Percentiles rank a stretch among this genome's conserved stretches.
These are phyloP conservation scores for Aspergillus sp. DNA, from an alignment of 2,329 filamentous ascomycete genomes.

Conservation along the genomic window DNA sequence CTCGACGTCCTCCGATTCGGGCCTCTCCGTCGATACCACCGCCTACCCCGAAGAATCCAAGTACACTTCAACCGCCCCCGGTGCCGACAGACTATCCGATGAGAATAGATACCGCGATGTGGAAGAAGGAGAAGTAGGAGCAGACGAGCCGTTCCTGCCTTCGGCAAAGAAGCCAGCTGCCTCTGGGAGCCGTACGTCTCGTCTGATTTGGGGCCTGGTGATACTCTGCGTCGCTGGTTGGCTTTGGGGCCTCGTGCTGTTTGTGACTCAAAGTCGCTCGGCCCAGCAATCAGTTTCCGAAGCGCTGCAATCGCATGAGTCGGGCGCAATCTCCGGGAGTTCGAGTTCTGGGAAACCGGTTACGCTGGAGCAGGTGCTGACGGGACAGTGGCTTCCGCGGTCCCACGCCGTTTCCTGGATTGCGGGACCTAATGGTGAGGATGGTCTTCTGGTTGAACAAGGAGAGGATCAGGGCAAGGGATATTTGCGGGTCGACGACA, in stretches of 20 bases:
- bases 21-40: conserved; percentile 35
- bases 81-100: conserved; percentile 11
- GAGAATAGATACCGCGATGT: conserved; percentile 37
- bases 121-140: conserved; percentile 35
- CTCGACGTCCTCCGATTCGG: conserved; percentile 38
- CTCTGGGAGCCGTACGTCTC: conserved; percentile 35
- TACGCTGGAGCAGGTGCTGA: conserved; percentile 46
- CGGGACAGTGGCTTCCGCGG: conserved; percentile 40
- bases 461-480: conserved; percentile 61
- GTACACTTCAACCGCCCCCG: conserved; percentile 15
- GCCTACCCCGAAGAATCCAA: conserved; percentile 33
- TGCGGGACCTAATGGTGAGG: conserved; percentile 54
- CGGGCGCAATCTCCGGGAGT: conserved; percentile 32
- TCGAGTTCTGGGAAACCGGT: conserved; percentile 45
- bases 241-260: conserved; percentile 48
- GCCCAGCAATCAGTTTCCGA: conserved; percentile 33
- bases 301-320: conserved; percentile 28
- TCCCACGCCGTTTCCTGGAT: conserved; percentile 51
- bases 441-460: conserved; percentile 80
- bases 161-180: conserved; percentile 24
- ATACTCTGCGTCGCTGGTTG: conserved; percentile 48
- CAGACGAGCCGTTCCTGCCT: conserved; percentile 30
- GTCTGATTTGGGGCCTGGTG: conserved; percentile 44
- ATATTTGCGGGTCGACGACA: conserved; percentile 84
- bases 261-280: conserved; percentile 41